These are phyloP conservation scores for Panicum virgatum DNA, from an alignment of 202 grass and related monocot species.

Conservation along the genomic window DNA sequence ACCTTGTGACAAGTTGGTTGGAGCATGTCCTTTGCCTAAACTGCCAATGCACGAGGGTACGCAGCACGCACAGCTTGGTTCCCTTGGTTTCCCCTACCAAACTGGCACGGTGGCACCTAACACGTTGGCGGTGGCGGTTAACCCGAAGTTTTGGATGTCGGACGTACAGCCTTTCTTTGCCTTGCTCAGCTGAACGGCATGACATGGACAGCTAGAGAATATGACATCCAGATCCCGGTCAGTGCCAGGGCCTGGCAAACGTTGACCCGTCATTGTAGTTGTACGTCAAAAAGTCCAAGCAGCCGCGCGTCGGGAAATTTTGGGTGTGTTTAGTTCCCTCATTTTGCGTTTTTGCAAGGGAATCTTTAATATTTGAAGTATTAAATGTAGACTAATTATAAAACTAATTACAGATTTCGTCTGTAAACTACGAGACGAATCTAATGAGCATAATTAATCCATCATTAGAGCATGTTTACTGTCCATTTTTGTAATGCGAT, in stretches of 20 bases:
- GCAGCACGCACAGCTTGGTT: neutral
- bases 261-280: no score
- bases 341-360: no score
- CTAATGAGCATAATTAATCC: no score
- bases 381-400: no score
- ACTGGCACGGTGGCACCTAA: neutral
- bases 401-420: no score
- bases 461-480: no score
- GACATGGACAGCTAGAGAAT: neutral
- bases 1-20: neutral
- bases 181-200: neutral
- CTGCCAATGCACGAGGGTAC: neutral
- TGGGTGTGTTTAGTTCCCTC: no score
- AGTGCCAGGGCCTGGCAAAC: no score
- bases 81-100: constrained; percentile 14
- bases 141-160: neutral
- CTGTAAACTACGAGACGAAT: no score
- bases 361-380: no score
- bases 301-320: no score
- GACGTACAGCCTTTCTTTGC: neutral
- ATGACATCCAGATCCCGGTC: neutral
- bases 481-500: no score
- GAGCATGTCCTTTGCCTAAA: neutral
- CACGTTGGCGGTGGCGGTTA: neutral
- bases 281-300: neutral